These are phyloP conservation scores for Pyrenophora graminea DNA, from an alignment of 2,329 filamentous ascomycete species.

Conservation along the genomic window DNA sequence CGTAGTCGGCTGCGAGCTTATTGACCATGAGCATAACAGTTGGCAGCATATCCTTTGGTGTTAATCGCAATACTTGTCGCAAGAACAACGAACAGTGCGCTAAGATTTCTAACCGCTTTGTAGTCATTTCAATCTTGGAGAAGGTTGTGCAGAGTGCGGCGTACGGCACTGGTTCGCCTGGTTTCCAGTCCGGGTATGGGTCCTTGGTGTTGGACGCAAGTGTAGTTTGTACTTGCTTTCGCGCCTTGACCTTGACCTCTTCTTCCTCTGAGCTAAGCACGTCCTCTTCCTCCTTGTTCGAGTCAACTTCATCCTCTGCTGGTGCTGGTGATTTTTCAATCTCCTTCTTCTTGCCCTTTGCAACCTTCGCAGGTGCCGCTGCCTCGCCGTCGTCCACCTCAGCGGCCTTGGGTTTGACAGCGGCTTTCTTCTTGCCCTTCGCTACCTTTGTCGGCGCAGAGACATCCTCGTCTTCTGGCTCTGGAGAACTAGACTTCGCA, in stretches of 20 bases:
- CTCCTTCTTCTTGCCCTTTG: constrained; percentile 22
- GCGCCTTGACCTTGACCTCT: constrained; percentile 71
- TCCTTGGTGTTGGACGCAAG: constrained; percentile 72
- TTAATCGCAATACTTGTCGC: constrained; percentile 89
- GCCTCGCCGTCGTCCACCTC: constrained; percentile 27
- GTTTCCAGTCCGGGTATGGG: constrained; percentile 93
- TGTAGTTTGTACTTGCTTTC: constrained; percentile 78
- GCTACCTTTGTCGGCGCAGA: constrained; percentile 18
- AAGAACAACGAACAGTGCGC: constrained; percentile 90
- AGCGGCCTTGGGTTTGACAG: constrained; percentile 18
- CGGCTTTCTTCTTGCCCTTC: constrained; percentile 26
- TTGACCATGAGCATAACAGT: constrained; percentile 97
- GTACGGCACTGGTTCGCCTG: constrained; percentile 87
- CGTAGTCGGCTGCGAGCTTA: constrained; percentile 94
- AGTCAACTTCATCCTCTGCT: constrained; percentile 26
- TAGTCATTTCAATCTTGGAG: constrained; percentile 91
- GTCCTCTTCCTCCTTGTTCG: constrained; percentile 42
- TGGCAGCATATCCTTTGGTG: constrained; percentile 82
- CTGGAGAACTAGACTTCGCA: constrained; percentile 18
- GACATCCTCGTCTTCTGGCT: constrained; percentile 27
- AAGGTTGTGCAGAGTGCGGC: constrained; percentile 94
- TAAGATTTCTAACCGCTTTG: constrained; percentile 84
- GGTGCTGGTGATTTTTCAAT: constrained; percentile 25
- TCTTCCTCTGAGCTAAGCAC: constrained; percentile 62
- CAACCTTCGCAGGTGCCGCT: constrained; percentile 17